phyloP scores from a whole-genome alignment of 1,284 basidiomycete genomes.

The Trichosporon coremiiforme region DNA sequence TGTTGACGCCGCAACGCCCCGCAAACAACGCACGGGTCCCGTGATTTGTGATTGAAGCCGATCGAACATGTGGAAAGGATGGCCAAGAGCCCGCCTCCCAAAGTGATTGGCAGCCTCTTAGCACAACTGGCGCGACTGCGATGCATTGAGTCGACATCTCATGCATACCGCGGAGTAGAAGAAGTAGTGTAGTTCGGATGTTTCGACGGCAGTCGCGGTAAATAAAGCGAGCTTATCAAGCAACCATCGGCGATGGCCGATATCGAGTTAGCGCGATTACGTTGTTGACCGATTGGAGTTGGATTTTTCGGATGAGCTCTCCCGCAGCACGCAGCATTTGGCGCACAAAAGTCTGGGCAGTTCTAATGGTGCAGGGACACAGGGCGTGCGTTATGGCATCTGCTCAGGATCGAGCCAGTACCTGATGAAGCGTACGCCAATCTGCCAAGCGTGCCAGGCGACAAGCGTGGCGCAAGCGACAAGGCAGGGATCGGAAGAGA shows the following conservation, averaged over 20 bases:
- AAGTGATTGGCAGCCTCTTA: neutral
- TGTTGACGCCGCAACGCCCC: neutral
- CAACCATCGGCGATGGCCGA: constrained; percentile 6
- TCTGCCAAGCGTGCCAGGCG: too few species aligned
- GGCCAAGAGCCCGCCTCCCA: neutral
- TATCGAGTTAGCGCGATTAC: constrained; percentile 17
- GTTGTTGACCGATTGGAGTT: constrained; percentile 8
- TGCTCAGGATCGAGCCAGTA: neutral
- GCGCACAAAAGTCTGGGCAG: too few species aligned
- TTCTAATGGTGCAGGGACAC: too few species aligned
- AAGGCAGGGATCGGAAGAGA: neutral
- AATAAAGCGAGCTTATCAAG: constrained; percentile 6
- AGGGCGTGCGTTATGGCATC: neutral
- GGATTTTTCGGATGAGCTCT: constrained; percentile 8
- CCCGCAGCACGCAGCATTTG: neutral
- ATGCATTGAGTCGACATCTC: neutral
- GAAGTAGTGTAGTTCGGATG: neutral
- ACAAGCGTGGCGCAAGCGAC: neutral
- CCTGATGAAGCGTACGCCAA: too few species aligned
- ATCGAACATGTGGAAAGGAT: neutral
- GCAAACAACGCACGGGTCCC: neutral
- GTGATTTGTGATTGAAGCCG: neutral
- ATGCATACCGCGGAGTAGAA: neutral
- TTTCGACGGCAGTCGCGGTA: neutral
- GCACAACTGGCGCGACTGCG: neutral